Evolutionary conservation across 1,284 basidiomycete genomes (phyloP).

Genomic region (Gomphus bonarii): DNA sequence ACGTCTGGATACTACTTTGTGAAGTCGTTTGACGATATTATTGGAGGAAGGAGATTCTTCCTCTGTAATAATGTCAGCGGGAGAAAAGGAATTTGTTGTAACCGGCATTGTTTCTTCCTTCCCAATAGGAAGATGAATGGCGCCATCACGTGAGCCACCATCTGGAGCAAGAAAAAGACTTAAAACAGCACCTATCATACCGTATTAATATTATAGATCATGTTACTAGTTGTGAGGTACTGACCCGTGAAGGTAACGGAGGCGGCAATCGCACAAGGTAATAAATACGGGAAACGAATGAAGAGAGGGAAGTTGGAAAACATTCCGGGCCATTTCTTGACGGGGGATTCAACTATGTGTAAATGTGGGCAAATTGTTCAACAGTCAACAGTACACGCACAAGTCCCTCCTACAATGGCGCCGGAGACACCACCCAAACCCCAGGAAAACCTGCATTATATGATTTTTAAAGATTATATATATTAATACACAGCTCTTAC

Average conservation of each 20-base stretch:
- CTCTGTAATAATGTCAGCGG: slow-evolving; percentile 1
- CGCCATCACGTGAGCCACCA: slow-evolving; percentile 78
- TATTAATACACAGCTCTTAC: slow-evolving; percentile 30
- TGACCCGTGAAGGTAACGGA: slow-evolving; percentile 62
- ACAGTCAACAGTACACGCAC: slow-evolving; percentile 31
- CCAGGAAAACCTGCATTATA: slow-evolving; percentile 63
- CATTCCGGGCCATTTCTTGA: slow-evolving; percentile 70
- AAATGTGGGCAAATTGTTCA: background rate
- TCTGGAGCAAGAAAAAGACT: slow-evolving; percentile 86
- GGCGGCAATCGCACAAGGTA: slow-evolving; percentile 80
- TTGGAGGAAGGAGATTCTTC: slow-evolving; percentile 16
- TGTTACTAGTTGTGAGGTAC: slow-evolving; percentile 14
- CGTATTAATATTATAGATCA: slow-evolving; percentile 1
- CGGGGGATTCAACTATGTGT: slow-evolving; percentile 69
- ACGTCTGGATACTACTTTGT: slow-evolving; percentile 37
- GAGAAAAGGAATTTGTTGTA: slow-evolving; percentile 9
- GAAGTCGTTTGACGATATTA: slow-evolving; percentile 24
- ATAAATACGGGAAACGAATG: slow-evolving; percentile 78
- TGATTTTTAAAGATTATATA: background rate
- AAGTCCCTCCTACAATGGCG: slow-evolving; percentile 78
- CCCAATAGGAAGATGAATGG: slow-evolving; percentile 70
- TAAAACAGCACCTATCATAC: slow-evolving; percentile 60
- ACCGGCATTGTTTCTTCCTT: slow-evolving; percentile 48
- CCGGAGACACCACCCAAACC: slow-evolving; percentile 90
- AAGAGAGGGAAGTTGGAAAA: slow-evolving; percentile 65